phyloP scores from a whole-genome alignment of 208 protist genomes.

The Trypanosoma mega region DNA sequence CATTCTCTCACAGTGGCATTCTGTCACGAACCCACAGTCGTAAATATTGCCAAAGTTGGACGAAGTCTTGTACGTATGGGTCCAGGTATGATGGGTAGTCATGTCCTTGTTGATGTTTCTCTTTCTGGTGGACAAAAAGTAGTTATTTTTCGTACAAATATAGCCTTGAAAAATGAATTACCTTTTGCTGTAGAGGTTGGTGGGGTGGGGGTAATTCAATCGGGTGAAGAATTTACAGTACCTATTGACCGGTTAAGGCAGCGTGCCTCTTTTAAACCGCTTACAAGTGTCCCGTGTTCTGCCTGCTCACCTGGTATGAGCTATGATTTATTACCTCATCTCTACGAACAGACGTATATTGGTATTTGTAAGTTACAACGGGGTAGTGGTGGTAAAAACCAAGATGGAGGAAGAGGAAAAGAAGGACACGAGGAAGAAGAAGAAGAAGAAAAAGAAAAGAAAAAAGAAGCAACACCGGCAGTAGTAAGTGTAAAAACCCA shows the following conservation, averaged over 20 bases:
- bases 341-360: slow-evolving; percentile 45
- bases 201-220: slow-evolving; percentile 26
- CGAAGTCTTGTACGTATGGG: slow-evolving; percentile 13
- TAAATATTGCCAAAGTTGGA: slow-evolving; percentile 22
- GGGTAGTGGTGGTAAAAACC: no score
- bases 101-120: slow-evolving; percentile 56
- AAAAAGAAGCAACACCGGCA: background rate
- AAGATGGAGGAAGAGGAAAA: no score
- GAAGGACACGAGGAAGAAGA: background rate
- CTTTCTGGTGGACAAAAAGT: slow-evolving; percentile 37
- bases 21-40: slow-evolving; percentile 7
- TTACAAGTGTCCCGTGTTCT: slow-evolving; percentile 16
- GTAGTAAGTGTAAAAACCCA: background rate
- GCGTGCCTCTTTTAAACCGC: slow-evolving; percentile 33
- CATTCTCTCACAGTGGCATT: slow-evolving; percentile 49
- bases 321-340: slow-evolving; percentile 54
- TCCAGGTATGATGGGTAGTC: slow-evolving; percentile 17
- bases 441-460: background rate
- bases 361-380: slow-evolving; percentile 36
- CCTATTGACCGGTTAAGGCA: slow-evolving; percentile 31
- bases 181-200: slow-evolving; percentile 33
- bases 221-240: slow-evolving; percentile 15
- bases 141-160: slow-evolving; percentile 43
- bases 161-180: slow-evolving; percentile 54
- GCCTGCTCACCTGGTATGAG: slow-evolving; percentile 44